phyloP scores from a whole-genome alignment of 2,329 filamentous ascomycete species.

The Akanthomyces muscarius region DNA sequence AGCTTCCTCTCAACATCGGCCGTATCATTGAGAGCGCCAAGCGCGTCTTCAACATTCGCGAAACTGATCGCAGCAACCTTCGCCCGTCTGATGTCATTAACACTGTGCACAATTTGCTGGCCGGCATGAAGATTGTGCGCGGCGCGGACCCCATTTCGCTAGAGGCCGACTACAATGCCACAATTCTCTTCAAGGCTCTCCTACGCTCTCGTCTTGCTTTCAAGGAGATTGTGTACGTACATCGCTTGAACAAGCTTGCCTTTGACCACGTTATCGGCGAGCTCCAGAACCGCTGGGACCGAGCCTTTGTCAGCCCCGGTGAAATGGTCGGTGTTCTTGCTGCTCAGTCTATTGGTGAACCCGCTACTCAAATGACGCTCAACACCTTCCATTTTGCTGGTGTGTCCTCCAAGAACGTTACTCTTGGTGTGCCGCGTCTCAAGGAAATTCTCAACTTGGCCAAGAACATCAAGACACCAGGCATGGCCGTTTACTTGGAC shows the following conservation, averaged over 20 bases:
- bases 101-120: constrained; percentile 68
- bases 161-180: constrained; percentile 86
- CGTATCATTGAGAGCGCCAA: constrained; percentile 89
- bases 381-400: constrained; percentile 99
- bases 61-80: constrained; percentile 80
- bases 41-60: constrained; percentile 85
- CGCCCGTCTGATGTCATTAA: constrained; percentile 84
- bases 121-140: constrained; percentile 78
- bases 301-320: constrained; percentile 81
- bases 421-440: constrained; percentile 94
- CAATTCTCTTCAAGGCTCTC: constrained; percentile 86
- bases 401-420: constrained; percentile 99
- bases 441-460: constrained; percentile 99
- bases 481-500: constrained; percentile 87
- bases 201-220: constrained; percentile 85
- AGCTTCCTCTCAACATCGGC: constrained; percentile 85
- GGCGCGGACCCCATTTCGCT: constrained; percentile 75
- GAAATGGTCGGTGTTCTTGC: constrained; percentile 99
- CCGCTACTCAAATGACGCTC: constrained; percentile 97
- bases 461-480: constrained; percentile 96
- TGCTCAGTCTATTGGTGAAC: constrained; percentile 97
- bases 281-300: constrained; percentile 81
- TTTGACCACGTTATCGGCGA: constrained; percentile 92
- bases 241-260: constrained; percentile 83
- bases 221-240: constrained; percentile 83